phyloP scores from a whole-genome alignment of 371 early-diverging fungal species.

The Catenaria anguillulae region DNA sequence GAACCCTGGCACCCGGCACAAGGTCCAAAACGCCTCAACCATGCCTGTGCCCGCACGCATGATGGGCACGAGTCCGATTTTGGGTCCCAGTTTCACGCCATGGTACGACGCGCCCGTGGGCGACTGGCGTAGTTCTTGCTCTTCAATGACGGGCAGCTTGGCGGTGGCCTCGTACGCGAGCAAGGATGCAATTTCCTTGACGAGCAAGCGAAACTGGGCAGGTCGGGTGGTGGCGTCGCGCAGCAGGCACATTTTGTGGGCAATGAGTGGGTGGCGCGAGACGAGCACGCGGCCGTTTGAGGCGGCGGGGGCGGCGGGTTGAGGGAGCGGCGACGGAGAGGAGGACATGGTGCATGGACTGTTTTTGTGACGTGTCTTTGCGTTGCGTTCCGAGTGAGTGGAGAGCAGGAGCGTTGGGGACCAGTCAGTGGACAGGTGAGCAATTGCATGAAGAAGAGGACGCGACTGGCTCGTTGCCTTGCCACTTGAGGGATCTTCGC shows the following conservation, averaged over 20 bases:
- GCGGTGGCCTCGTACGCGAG: slow-evolving; percentile 54
- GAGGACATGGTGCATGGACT: too few species aligned
- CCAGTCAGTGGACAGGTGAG: too few species aligned
- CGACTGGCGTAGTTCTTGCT: slow-evolving; percentile 21
- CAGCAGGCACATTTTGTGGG: slow-evolving; percentile 51
- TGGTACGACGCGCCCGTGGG: slow-evolving; percentile 31
- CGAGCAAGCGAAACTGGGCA: slow-evolving; percentile 50
- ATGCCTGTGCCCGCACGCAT: slow-evolving; percentile 63
- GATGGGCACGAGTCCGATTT: slow-evolving; percentile 62
- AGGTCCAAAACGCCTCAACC: slow-evolving; percentile 50
- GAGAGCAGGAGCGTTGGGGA: too few species aligned
- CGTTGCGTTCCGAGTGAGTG: too few species aligned
- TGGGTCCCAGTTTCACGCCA: slow-evolving; percentile 30
- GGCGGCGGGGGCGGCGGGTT: too few species aligned
- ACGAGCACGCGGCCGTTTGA: slow-evolving; percentile 12
- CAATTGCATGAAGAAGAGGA: too few species aligned
- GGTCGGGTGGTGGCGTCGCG: slow-evolving; percentile 38
- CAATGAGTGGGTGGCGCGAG: slow-evolving; percentile 51
- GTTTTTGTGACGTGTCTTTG: too few species aligned
- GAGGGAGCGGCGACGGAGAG: too few species aligned
- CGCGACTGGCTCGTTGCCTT: too few species aligned
- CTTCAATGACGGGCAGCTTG: slow-evolving; percentile 24
- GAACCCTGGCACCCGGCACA: slow-evolving; percentile 55
- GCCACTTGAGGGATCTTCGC: too few species aligned
- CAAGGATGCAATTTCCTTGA: slow-evolving; percentile 40